Base-by-base conservation (phyloP, 257 asterid genomes). In the Ehretia macrophylla region DNA sequence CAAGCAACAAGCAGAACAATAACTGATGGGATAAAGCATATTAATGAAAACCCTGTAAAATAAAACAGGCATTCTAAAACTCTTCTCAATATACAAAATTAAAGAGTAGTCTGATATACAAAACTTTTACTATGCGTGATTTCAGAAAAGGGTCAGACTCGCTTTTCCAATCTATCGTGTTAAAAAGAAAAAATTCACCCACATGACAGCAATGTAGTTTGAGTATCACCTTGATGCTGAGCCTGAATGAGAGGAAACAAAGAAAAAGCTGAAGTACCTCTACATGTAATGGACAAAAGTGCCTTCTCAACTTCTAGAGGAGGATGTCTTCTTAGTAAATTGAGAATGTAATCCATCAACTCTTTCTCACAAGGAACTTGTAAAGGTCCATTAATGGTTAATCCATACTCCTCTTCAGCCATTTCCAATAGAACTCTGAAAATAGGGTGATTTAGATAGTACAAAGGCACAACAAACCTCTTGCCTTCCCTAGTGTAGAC, bases 371-470 rank as follows among this genome's bases (percentile, higher is more conserved):
- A 77, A 6, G 81, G 90, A 35, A 77, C 70, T 38, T 53, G 62
- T 32, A 80, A 58, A 17, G 85, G 86, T 1, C 86, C 90, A 19
- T 72, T 58, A 45, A 40, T 63, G 0, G 66, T 65, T 40, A 56
- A 58, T 10, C 86, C 81, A 23, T 79, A 77, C 67, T 83, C 84
- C 54, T 79, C 85, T 59, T 83, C 81, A 20, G 84, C 86, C 86
- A 83, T 83, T 64, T 80, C 81, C 17, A 80, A 18, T 55, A 83
- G 46, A 57, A 83, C 86, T 60, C 74, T 66, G 71, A 83, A 72
- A 47, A 80, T 80, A 0, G 90, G 86, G 60, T 77, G 82, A 22
- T 83, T 71, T 40, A 80, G 63, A 63, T 65, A 77, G 14, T 73
- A 63, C 14, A 77, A 50, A 3, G 86, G 78, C 14, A 80, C 71